These are phyloP conservation scores for Yamadazyma spencermartinsiae DNA, from an alignment of 1,139 yeast genomes.

Conservation along the genomic window DNA sequence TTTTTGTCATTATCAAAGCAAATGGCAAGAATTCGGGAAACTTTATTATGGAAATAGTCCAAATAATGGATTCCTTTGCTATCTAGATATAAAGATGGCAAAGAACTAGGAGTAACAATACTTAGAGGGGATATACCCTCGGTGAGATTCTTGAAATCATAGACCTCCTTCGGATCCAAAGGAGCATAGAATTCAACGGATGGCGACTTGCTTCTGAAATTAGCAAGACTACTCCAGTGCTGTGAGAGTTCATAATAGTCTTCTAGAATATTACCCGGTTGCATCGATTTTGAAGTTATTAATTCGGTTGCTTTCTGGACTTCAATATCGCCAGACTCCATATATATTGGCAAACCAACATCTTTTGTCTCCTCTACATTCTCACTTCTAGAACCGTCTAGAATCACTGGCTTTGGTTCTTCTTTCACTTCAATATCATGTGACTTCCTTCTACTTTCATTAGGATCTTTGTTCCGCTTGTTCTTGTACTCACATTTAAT, in stretches of 20 bases:
- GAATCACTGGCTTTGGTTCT: no score
- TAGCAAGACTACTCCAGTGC: not conserved
- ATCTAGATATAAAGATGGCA: slow-evolving; percentile 14
- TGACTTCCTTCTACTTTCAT: not conserved
- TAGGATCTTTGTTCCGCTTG: not conserved
- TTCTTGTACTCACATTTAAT: slow-evolving; percentile 18
- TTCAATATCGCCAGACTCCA: no score
- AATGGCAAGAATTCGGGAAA: slow-evolving; percentile 21
- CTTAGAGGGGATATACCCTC: not conserved
- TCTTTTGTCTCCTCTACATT: no score
- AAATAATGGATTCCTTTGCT: slow-evolving; percentile 17
- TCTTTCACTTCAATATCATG: not conserved
- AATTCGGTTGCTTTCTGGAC: no score
- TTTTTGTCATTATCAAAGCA: slow-evolving; percentile 30
- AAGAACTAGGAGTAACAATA: not conserved
- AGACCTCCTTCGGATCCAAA: not conserved
- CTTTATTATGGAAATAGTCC: slow-evolving; percentile 19
- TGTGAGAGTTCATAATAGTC: not conserved
- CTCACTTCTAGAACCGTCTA: no score
- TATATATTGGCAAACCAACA: no score
- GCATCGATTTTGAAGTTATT: no score
- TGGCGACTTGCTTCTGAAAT: not conserved
- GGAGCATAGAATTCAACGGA: not conserved
- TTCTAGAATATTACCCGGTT: no score
- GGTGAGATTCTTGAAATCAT: not conserved